Percentiles rank a stretch among this genome's conserved stretches.
Evolutionary conservation across 495 filamentous ascomycete species (phyloP).

Genomic region (Podospora pseudopauciseta): DNA sequence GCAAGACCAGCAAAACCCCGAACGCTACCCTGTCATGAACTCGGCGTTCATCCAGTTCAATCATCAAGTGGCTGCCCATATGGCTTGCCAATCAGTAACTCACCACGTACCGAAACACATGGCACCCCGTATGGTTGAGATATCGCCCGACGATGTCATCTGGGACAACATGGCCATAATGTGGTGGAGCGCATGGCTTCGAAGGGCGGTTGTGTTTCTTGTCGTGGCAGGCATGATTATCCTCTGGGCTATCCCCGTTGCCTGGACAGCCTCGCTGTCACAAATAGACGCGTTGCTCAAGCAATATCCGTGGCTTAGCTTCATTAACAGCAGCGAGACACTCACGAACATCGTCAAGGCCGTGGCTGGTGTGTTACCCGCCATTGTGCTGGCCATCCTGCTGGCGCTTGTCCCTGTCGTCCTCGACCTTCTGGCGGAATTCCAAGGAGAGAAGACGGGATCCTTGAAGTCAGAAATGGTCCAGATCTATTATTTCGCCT

Average conservation of each 20-base stretch:
- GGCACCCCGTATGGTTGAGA: conserved; percentile 88
- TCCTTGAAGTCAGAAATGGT: conserved; percentile 75
- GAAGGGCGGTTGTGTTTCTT: conserved; percentile 61
- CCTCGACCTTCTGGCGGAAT: conserved; percentile 61
- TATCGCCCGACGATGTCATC: conserved; percentile 88
- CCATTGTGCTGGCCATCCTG: conserved; percentile 70
- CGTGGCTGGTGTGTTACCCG: conserved; percentile 83
- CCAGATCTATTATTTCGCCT: conserved; percentile 90
- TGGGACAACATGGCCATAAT: conserved; percentile 98
- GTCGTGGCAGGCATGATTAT: conserved; percentile 74
- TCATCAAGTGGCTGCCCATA: conserved; percentile 93
- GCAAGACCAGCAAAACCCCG: conserved; percentile 78
- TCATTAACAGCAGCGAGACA: conserved; percentile 54
- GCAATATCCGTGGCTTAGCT: conserved; percentile 63
- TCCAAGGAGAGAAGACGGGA: conserved; percentile 80
- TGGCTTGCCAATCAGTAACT: conserved; percentile 91
- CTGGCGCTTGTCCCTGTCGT: conserved; percentile 78
- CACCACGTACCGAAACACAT: conserved; percentile 93
- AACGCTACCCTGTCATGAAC: conserved; percentile 91
- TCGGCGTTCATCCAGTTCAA: conserved; percentile 99
- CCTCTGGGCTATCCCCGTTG: conserved; percentile 88
- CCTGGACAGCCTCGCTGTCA: conserved; percentile 77
- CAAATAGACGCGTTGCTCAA: conserved; percentile 66
- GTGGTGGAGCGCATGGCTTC: conserved; percentile 89
- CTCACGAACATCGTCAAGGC: conserved; percentile 64